Base-by-base conservation (phyloP, 1,284 basidiomycete genomes). In the Salmacisia buchloeana region DNA sequence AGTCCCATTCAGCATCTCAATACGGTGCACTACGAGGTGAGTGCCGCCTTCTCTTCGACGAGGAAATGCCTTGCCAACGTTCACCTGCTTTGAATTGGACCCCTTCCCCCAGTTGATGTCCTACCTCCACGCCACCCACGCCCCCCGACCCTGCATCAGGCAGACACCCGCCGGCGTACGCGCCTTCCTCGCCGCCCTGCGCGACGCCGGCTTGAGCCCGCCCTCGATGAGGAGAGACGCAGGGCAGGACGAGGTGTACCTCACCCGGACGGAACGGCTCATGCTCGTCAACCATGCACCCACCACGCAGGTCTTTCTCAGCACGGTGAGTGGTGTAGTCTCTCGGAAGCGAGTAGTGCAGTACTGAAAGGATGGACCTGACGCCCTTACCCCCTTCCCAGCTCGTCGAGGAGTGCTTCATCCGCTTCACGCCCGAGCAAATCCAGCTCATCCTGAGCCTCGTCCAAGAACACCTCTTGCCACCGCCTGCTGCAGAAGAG, bases 241-340 rank as follows among this genome's bases (percentile, higher is more conserved):
- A n/a, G 41, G 18, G 6, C 41, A n/a, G 41, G 41, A 15, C 18
- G 41, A 43, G 18, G 6, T n/a, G 15, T 31, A 54, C 7, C 49
- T 54, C 3, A 54, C 49, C 27, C 31, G 21, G 27, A 15, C 49
- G 3, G 49, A 54, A 29, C 49, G 49, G 34, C 34, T 54, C 29
- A 54, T 54, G 49, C 49, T 54, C 49, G 29, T 54, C 29, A 54
- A 54, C 29, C 49, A 54, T n/a, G 29, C 49, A 15, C 49, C 49
- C 2, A 54, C 49, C 27, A 33, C 49, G 12, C 49, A 54, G 18
- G 49, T 54, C 27, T 27, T 54, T n/a, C 49, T 54, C 27, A 54
- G 18, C 29, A 54, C 49, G 7, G 29, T 43, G 41, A 43, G 41
- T n/a, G 18, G 10, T n/a, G 12, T 38, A 12, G 10, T 38, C 36